Evolutionary conservation across 177 flowering plant genomes (phyloP).

Genomic region (Vitis hybrid): DNA sequence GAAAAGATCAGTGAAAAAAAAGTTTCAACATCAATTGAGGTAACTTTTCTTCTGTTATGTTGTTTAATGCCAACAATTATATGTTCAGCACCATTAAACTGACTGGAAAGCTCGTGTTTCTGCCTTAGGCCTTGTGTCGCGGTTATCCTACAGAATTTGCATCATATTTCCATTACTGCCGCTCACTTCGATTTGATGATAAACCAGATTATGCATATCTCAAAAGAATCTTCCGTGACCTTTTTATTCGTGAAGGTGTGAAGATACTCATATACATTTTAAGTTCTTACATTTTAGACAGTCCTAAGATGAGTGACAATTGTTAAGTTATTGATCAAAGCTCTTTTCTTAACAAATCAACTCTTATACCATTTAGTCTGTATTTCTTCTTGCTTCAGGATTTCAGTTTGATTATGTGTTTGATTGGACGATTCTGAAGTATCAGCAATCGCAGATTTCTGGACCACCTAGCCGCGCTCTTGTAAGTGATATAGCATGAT

Average conservation of each 20-base stretch:
- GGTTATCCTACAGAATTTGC: slow-evolving; percentile 93
- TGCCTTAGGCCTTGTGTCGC: slow-evolving; percentile 71
- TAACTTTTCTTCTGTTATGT: slow-evolving; percentile 7
- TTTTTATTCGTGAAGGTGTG: slow-evolving; percentile 90
- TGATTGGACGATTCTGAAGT: slow-evolving; percentile 95
- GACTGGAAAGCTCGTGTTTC: slow-evolving; percentile 6
- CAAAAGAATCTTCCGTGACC: slow-evolving; percentile 86
- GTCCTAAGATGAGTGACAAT: no score
- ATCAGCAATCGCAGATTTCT: slow-evolving; percentile 83
- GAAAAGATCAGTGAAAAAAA: slow-evolving; percentile 68
- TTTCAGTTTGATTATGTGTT: slow-evolving; percentile 95
- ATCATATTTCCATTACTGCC: slow-evolving; percentile 90
- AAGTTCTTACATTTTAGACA: not conserved
- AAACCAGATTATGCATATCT: slow-evolving; percentile 92
- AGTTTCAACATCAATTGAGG: slow-evolving; percentile 67
- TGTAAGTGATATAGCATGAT: slow-evolving; percentile 39
- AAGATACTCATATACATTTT: not conserved
- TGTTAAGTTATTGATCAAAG: no score
- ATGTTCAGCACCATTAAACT: not conserved
- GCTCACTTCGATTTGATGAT: slow-evolving; percentile 88
- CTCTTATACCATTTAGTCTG: not conserved
- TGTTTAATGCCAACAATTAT: not conserved
- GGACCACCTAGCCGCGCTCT: slow-evolving; percentile 68
- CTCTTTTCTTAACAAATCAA: no score
- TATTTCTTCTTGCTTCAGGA: slow-evolving; percentile 42